Percentiles rank a stretch among this genome's conserved stretches.
phyloP scores from a whole-genome alignment of 2,329 filamentous ascomycete species.

The Fusarium agapanthi region DNA sequence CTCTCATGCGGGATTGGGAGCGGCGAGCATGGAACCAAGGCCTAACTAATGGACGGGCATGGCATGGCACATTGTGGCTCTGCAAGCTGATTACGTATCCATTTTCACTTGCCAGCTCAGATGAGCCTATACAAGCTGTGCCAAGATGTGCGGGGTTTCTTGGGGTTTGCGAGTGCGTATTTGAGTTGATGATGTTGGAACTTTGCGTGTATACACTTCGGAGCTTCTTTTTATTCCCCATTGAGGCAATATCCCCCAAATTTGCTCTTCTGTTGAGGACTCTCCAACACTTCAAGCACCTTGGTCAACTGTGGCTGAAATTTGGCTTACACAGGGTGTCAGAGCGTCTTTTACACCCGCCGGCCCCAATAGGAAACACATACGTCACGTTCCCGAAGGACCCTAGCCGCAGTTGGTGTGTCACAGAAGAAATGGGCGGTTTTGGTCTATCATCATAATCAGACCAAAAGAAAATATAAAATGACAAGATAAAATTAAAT shows the following conservation, averaged over 20 bases:
- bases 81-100: slow-evolving; percentile 37
- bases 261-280: not conserved
- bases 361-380: slow-evolving; percentile 3
- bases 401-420: slow-evolving; percentile 5
- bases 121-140: slow-evolving; percentile 11
- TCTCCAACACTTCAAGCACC: not conserved
- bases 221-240: not conserved
- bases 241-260: not conserved
- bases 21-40: slow-evolving; percentile 29
- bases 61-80: slow-evolving; percentile 24
- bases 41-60: slow-evolving; percentile 10
- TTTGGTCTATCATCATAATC: not conserved
- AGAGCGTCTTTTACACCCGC: slow-evolving; percentile 8
- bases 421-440: not conserved
- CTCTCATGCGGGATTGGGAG: slow-evolving; percentile 26
- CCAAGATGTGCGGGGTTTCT: slow-evolving; percentile 33
- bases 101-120: slow-evolving; percentile 30
- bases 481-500: not conserved
- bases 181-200: not conserved
- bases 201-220: not conserved
- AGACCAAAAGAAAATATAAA: not conserved
- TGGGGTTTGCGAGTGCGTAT: slow-evolving; percentile 1
- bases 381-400: slow-evolving; percentile 29
- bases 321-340: slow-evolving; percentile 4
- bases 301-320: slow-evolving; percentile 25